Evolutionary conservation across 2,329 filamentous ascomycete species (phyloP), one percentile per base, ranked within the genome.

Genomic region (Ascochyta viciae-villosae): DNA sequence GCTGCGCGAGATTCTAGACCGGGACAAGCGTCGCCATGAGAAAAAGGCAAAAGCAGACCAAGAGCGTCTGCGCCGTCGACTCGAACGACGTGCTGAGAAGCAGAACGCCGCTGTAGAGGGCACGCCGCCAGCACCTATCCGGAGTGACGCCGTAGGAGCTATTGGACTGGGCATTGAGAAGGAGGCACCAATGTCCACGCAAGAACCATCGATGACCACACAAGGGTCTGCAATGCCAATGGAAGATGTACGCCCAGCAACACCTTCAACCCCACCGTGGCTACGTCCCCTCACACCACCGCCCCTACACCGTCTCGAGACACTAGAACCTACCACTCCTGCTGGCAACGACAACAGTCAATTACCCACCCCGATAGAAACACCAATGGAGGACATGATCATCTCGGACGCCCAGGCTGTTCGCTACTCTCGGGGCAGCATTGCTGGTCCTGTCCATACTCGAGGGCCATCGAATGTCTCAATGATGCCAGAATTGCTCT

Each of bases 1-100:
- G 65, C 75, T 99, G 35, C 85, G 94, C 55, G 90, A 96, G 71
- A 81, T 98, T 27, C 89, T 99, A 85, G 95, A 99, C 67, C 83
- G 95, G 57, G 95, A 99, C 70, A 84, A 88, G 63, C 86, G 93
- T 67, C 85, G 95, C 54, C 87, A 85, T 62, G 91, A 96, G 63
- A 87, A 87, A 72, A 93, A 90, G 76, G 85, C 83, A 49, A 81
- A 84, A 54, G 82, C 83, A 34, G 89, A 94, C 22, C 85, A 87
- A 60, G 87, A 91, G 59, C 86, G 83, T 61, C 77, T 88, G 23
- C 86, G 89, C 62, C 83, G 83, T 50, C 86, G 84, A 54, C 77
- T 95, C 23, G 83, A 87, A 37, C 82, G 85, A 47, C 83, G 85
- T 60, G 87, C 87, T 48, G 90, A 93, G 66, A 79, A 84, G 34